Conservation (phyloP, 2,329 filamentous ascomycete genomes). For the Helminthosporium solani region DNA sequence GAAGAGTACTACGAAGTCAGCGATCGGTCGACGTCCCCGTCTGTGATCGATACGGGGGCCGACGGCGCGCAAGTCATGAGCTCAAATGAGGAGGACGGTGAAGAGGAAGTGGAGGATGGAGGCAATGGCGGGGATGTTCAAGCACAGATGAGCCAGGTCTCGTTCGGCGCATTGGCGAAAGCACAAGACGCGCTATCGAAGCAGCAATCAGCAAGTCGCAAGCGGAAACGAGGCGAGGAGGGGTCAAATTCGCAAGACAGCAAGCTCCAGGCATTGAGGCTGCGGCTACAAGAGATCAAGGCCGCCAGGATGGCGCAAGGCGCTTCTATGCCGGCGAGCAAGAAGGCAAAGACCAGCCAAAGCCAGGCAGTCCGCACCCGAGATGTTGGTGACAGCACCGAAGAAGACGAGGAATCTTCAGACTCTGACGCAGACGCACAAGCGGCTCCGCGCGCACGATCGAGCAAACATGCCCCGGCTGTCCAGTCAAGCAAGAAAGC, state of each 20-base stretch:
- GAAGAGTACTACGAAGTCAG: conserved; percentile 44
- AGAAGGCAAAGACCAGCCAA: conserved; percentile 18
- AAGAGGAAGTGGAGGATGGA: conserved; percentile 29
- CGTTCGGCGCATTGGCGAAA: conserved; percentile 87
- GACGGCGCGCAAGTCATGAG: conserved; percentile 37
- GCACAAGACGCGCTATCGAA: conserved; percentile 69
- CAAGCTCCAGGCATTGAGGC: conserved; percentile 49
- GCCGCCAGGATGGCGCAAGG: conserved; percentile 38
- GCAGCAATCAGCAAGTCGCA: conserved; percentile 32
- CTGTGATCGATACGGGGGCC: conserved; percentile 43
- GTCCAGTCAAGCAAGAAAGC: conserved; percentile 80
- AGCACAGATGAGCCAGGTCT: conserved; percentile 61
- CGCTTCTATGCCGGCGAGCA: conserved; percentile 15
- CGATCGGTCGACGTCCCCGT: conserved; percentile 42
- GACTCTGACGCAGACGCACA: conserved; percentile 32
- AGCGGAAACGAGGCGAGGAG: conserved; percentile 47
- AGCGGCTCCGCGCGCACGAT: conserved; percentile 49
- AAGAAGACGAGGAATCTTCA: conserved; percentile 36
- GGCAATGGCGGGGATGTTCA: conserved; percentile 46
- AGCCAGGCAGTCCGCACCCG: conserved; percentile 3
- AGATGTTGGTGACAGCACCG: conserved; percentile 25
- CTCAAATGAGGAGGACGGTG: conserved; percentile 35
- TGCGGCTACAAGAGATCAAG: conserved; percentile 48
- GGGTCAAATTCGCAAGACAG: conserved; percentile 46
- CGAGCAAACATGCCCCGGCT: conserved; percentile 86